Percentiles rank a stretch among this genome's conserved stretches.
Conservation (phyloP, 176 grass and related monocot species). For the Aegilops umbellulata region DNA sequence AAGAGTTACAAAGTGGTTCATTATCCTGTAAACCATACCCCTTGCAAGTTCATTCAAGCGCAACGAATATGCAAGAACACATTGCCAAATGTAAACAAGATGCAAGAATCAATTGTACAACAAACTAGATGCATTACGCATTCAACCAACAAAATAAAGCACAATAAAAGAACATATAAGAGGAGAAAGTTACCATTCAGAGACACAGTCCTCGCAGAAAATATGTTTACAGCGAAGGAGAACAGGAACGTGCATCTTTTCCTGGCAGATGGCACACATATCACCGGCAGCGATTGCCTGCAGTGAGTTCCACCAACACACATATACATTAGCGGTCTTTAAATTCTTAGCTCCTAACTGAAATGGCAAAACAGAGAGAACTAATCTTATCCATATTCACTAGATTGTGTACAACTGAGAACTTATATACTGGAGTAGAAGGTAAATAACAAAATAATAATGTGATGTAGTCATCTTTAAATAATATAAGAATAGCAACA, state of each 20-base stretch:
- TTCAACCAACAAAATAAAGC: slow-evolving; percentile 6
- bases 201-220: slow-evolving; percentile 93
- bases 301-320: slow-evolving; percentile 25
- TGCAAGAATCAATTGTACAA: neutral
- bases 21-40: slow-evolving; percentile 3
- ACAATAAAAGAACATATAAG: slow-evolving; percentile 12
- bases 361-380: neutral
- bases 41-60: neutral
- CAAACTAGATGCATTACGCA: slow-evolving; percentile 5
- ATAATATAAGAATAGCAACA: slow-evolving; percentile 6
- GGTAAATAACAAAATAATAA: neutral
- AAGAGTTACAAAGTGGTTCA: neutral
- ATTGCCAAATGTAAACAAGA: neutral
- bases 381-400: neutral
- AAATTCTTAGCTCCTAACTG: neutral
- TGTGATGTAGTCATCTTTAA: neutral
- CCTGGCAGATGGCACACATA: slow-evolving; percentile 97
- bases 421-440: neutral
- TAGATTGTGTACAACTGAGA: neutral
- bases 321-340: neutral
- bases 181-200: slow-evolving; percentile 69
- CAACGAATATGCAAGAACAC: neutral
- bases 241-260: slow-evolving; percentile 85
- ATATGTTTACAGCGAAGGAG: slow-evolving; percentile 97
- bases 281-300: slow-evolving; percentile 82